Base-by-base conservation (phyloP, 2,329 filamentous ascomycete species). In the Ceratocystis cacaofunesta region DNA sequence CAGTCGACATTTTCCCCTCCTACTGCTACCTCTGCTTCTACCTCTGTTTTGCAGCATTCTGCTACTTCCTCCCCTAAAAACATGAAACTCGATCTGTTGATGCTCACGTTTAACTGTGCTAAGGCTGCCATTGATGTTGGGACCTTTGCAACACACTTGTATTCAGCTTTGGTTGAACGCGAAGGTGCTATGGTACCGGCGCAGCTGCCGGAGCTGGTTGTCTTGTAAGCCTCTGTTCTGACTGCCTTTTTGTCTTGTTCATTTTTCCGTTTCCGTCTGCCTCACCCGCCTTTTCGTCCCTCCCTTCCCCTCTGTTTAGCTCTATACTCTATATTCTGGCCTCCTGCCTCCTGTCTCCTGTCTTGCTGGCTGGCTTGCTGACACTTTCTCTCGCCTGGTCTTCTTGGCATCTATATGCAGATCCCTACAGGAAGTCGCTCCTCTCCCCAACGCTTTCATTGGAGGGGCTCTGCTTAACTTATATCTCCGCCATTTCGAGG, bases 361-460 rank as follows among this genome's bases (percentile, higher is more conserved):
- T 55, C 55, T 36, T 12, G 8, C 32, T 36, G 32, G 2, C 36
- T 41, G 10, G 36, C 36, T 41, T 15, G 36, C 36, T 41, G 36
- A 41, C 36, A 6, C 43, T 50, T 22, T 43, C 28, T 50, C 8
- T 7, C 62, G 19, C 55, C 19, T 36, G 2, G 12, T 50, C 8
- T 17, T 5, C 36, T 43, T 57, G 5, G 17, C 25, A 1, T 6
- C 32, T 60, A 5, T 43, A 12, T n/a, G 7, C 73, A 87, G 73
- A 78, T 90, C 91, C 80, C 81, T 99, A 19, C 92, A 99, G 75
- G 94, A 99, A 76, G 81, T 96, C 68, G 88, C 92, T 8, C 94
- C 94, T 0, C 81, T 97, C 62, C 82, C 87, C 63, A 85, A 90
- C 71, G 85, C 89, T 28, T 95, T 97, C 73, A 86, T 96, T 58